phyloP scores from a whole-genome alignment of 768 basidiomycete genomes.

The Boletus sensibilis region DNA sequence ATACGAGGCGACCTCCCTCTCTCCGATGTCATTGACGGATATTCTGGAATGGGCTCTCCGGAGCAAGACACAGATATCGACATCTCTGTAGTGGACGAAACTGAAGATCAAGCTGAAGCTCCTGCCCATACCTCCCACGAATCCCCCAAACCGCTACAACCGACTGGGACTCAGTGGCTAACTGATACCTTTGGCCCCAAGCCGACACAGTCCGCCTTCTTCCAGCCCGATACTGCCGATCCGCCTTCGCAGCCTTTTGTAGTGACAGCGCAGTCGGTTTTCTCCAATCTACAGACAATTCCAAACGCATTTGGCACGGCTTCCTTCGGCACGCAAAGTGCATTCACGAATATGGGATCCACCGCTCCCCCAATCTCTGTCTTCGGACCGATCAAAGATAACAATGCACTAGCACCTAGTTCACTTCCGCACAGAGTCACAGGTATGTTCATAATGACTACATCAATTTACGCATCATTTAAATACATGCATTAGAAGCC shows the following conservation, averaged over 20 bases:
- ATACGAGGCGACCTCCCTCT: slow-evolving; percentile 57
- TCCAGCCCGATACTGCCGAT: slow-evolving; percentile 7
- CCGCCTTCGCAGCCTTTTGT: slow-evolving; percentile 16
- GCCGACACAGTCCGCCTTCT: slow-evolving; percentile 28
- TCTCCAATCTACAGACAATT: slow-evolving; percentile 34
- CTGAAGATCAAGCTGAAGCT: slow-evolving; percentile 16
- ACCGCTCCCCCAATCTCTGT: slow-evolving; percentile 1
- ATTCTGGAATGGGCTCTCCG: slow-evolving; percentile 29
- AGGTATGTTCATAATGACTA: slow-evolving; percentile 13
- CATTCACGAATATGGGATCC: slow-evolving; percentile 1
- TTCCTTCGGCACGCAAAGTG: slow-evolving; percentile 18
- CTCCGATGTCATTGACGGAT: slow-evolving; percentile 71
- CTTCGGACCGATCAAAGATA: slow-evolving; percentile 8
- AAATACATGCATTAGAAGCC: neutral
- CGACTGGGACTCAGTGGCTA: slow-evolving; percentile 33
- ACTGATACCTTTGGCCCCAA: slow-evolving; percentile 32
- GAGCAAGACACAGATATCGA: slow-evolving; percentile 28
- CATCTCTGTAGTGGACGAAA: slow-evolving; percentile 21
- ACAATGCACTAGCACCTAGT: neutral
- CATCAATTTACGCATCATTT: neutral
- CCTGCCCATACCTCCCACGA: neutral
- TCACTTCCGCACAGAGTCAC: neutral
- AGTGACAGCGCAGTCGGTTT: slow-evolving; percentile 27
- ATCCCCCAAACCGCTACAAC: slow-evolving; percentile 20
- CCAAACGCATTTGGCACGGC: slow-evolving; percentile 36